Evolutionary conservation across 1,284 basidiomycete species (phyloP).

Genomic region (Boletus mariae): DNA sequence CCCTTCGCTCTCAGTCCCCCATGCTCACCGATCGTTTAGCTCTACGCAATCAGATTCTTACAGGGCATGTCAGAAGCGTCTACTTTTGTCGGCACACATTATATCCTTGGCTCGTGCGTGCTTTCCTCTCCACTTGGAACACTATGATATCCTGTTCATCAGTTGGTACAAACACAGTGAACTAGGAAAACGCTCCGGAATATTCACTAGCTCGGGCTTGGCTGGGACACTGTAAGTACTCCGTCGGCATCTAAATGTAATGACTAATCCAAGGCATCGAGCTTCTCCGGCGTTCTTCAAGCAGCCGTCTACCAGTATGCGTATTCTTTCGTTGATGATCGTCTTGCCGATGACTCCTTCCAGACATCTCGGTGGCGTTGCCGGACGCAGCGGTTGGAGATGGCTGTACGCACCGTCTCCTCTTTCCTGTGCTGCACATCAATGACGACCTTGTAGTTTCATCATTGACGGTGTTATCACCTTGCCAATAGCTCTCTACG

Average conservation of each 20-base stretch:
- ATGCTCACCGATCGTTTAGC: slow-evolving; percentile 35
- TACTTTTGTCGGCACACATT: slow-evolving; percentile 73
- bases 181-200: slow-evolving; percentile 66
- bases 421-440: neutral
- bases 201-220: slow-evolving; percentile 68
- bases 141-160: neutral
- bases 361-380: slow-evolving; percentile 54
- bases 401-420: slow-evolving; percentile 52
- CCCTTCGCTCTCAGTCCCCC: neutral
- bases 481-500: slow-evolving; percentile 68
- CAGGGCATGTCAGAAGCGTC: slow-evolving; percentile 72
- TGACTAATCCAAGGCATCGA: slow-evolving; percentile 23
- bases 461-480: slow-evolving; percentile 75
- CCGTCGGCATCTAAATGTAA: neutral
- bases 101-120: slow-evolving; percentile 64
- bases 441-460: slow-evolving; percentile 41
- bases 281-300: slow-evolving; percentile 71
- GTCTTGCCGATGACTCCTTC: neutral
- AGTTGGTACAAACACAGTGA: slow-evolving; percentile 71
- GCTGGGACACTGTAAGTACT: slow-evolving; percentile 35
- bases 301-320: slow-evolving; percentile 57
- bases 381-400: slow-evolving; percentile 63
- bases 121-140: neutral
- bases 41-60: slow-evolving; percentile 72
- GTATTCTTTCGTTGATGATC: neutral